A percentile compares a stretch with the other conserved stretches of the same genome.
phyloP scores from a whole-genome alignment of 2,329 filamentous ascomycete genomes.

The Anisogramma anomala region DNA sequence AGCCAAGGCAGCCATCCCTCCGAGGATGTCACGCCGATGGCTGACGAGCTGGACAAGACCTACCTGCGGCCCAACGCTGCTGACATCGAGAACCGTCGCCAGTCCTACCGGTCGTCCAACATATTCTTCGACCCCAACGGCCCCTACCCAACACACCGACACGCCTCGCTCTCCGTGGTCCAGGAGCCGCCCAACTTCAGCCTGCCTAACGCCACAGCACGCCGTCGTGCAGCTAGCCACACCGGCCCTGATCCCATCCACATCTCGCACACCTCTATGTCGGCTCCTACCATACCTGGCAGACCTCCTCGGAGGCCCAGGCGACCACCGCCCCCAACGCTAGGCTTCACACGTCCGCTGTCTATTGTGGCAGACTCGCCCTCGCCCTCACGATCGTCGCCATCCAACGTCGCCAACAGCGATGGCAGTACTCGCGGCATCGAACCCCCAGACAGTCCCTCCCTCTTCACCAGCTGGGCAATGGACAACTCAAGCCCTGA shows the following conservation, averaged over 20 bases:
- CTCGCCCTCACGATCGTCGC: conserved; percentile 12
- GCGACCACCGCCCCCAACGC: conserved; percentile 33
- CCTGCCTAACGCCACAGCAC: conserved; percentile 31
- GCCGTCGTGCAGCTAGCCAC: conserved; percentile 14
- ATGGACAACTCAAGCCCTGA: background rate
- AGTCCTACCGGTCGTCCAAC: conserved; percentile 38
- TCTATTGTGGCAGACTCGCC: conserved; percentile 45
- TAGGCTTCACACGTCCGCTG: conserved; percentile 38
- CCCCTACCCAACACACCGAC: conserved; percentile 1
- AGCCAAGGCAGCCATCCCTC: conserved; percentile 19
- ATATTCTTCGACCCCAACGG: conserved; percentile 31
- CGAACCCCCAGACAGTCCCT: conserved; percentile 16
- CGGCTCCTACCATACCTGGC: no score
- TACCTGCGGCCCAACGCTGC: conserved; percentile 40
- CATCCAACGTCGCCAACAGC: conserved; percentile 4
- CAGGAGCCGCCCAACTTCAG: conserved; percentile 40
- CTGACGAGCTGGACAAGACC: conserved; percentile 22
- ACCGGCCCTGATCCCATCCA: conserved; percentile 1
- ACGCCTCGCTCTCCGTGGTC: conserved; percentile 9
- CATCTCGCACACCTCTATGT: background rate
- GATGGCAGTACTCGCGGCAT: conserved; percentile 5
- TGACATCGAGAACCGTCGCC: conserved; percentile 38
- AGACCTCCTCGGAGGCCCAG: conserved; percentile 17
- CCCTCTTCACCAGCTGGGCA: conserved; percentile 16
- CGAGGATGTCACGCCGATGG: conserved; percentile 21